Evolutionary conservation across 116 monocot species (phyloP).

Genomic region (Cymodocea nodosa): DNA sequence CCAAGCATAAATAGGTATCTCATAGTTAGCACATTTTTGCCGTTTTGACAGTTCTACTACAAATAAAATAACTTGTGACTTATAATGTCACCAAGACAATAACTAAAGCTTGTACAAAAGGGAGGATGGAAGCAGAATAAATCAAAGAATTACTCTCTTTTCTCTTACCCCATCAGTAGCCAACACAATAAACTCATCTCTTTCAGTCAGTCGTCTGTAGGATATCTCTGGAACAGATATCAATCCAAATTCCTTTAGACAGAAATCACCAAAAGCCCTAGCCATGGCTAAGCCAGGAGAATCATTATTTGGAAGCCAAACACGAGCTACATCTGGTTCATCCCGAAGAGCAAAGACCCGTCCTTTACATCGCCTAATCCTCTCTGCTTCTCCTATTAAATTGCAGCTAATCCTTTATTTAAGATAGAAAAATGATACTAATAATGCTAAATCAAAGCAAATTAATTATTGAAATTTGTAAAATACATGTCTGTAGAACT

Average conservation of each 20-base stretch:
- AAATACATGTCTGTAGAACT: too few relatives aligned
- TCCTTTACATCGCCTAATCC: constrained; percentile 53
- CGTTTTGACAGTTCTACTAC: too few relatives aligned
- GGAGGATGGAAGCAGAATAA: too few relatives aligned
- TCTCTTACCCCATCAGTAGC: constrained; percentile 88
- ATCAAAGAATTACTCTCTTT: background rate
- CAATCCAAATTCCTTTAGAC: constrained; percentile 79
- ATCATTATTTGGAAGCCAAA: constrained; percentile 78
- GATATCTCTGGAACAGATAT: constrained; percentile 80
- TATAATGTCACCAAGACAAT: too few relatives aligned
- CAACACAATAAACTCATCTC: constrained; percentile 74
- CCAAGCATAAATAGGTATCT: too few relatives aligned
- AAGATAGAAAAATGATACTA: background rate
- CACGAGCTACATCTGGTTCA: constrained; percentile 80
- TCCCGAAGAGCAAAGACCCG: constrained; percentile 78
- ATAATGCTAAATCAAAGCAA: too few relatives aligned
- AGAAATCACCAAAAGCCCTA: constrained; percentile 91
- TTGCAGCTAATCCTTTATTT: background rate
- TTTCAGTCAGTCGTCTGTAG: constrained; percentile 47
- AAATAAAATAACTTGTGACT: too few relatives aligned
- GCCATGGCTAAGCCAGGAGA: constrained; percentile 93
- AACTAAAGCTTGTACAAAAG: too few relatives aligned
- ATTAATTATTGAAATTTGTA: too few relatives aligned
- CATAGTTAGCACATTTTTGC: too few relatives aligned
- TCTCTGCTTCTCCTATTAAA: constrained; percentile 52